These are phyloP conservation scores for Helminthosporium solani DNA, from an alignment of 2,329 filamentous ascomycete genomes.

Conservation along the genomic window DNA sequence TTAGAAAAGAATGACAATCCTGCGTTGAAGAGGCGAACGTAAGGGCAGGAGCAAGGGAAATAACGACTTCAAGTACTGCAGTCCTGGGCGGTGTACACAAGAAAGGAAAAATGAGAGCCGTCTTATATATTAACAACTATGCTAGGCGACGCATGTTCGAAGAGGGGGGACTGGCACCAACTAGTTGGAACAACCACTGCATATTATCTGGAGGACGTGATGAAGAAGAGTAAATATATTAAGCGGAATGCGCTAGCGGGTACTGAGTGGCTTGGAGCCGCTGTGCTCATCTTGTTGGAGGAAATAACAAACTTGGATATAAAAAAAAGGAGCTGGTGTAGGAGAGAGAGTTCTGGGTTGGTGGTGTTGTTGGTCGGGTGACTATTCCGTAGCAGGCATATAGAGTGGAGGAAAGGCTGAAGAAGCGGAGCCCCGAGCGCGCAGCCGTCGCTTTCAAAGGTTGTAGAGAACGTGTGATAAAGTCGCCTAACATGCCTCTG, in stretches of 20 bases:
- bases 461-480: not conserved
- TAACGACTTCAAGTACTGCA: constrained; percentile 18
- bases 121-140: constrained; percentile 10
- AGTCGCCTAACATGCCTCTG: constrained; percentile 14
- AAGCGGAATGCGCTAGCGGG: constrained; percentile 30
- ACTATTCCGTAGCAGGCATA: not conserved
- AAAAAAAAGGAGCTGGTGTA: not conserved
- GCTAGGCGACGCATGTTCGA: not conserved
- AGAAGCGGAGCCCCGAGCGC: constrained; percentile 1
- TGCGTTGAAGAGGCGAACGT: constrained; percentile 4
- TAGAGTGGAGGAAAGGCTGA: constrained; percentile 3
- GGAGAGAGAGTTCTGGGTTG: constrained; percentile 1
- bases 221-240: constrained; percentile 33
- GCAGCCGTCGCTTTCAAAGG: not conserved
- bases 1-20: constrained; percentile 12
- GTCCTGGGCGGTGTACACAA: constrained; percentile 6
- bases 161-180: constrained; percentile 14
- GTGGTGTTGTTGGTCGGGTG: constrained; percentile 2
- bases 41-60: constrained; percentile 5
- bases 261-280: constrained; percentile 11
- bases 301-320: constrained; percentile 2
- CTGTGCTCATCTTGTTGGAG: constrained; percentile 10
- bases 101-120: constrained; percentile 23
- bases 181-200: constrained; percentile 22
- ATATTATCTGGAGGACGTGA: constrained; percentile 24